phyloP scores from a whole-genome alignment of 805 yeast species.

The Pichia occidentalis region DNA sequence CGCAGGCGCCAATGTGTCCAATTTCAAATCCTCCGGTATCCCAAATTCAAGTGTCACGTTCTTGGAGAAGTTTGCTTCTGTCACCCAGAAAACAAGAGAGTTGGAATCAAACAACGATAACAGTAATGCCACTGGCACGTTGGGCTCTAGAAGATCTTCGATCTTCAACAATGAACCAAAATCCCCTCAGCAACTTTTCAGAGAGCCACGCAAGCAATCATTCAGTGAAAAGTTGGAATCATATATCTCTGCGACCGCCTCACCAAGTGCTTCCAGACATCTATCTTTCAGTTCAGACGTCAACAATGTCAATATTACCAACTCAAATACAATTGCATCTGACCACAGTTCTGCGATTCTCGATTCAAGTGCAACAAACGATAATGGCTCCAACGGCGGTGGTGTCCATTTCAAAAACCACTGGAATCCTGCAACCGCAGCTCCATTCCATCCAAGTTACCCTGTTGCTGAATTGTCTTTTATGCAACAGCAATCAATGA shows the following conservation, averaged over 20 bases:
- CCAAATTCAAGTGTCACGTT: conserved; percentile 33
- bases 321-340: conserved; percentile 19
- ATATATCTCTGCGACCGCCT: conserved; percentile 32
- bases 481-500: conserved; percentile 13
- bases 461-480: conserved; percentile 12
- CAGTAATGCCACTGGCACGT: conserved; percentile 28
- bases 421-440: conserved; percentile 64
- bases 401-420: conserved; percentile 30
- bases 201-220: conserved; percentile 38
- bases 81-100: conserved; percentile 66
- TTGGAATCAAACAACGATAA: conserved; percentile 34
- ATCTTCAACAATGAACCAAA: conserved; percentile 33
- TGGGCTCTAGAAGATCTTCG: conserved; percentile 47
- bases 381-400: too few species aligned
- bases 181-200: conserved; percentile 26
- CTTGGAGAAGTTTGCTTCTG: conserved; percentile 55
- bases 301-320: conserved; percentile 12
- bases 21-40: conserved; percentile 18
- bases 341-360: conserved; percentile 31
- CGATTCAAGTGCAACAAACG: conserved; percentile 22
- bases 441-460: conserved; percentile 46
- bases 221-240: conserved; percentile 59
- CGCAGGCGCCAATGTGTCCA: conserved; percentile 36
- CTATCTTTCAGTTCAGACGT: conserved; percentile 26
- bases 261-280: conserved; percentile 26